These are phyloP conservation scores for Starmerella floricola DNA, from an alignment of 805 yeast genomes.

Conservation along the genomic window DNA sequence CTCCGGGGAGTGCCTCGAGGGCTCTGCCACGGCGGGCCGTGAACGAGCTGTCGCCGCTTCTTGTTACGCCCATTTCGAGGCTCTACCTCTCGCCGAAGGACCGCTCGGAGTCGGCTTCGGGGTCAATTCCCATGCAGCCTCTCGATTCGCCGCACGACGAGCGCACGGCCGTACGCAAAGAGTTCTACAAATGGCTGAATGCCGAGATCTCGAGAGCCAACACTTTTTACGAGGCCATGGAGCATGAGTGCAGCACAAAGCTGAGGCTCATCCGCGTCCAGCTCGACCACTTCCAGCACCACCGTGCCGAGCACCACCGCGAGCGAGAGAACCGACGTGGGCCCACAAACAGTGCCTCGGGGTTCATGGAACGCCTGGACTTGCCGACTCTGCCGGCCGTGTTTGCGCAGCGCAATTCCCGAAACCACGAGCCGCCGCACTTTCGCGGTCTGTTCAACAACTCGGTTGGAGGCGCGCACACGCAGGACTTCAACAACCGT, in stretches of 20 bases:
- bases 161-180: conserved; percentile 29
- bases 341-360: neutral
- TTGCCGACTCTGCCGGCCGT: conserved; percentile 16
- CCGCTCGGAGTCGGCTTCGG: neutral
- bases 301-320: conserved; percentile 22
- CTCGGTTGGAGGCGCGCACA: conserved; percentile 7
- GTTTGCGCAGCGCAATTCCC: neutral
- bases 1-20: neutral
- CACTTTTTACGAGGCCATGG: conserved; percentile 47
- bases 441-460: neutral
- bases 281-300: conserved; percentile 43
- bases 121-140: conserved; percentile 12
- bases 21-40: conserved; percentile 1
- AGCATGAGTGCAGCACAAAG: conserved; percentile 47
- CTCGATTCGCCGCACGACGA: conserved; percentile 5
- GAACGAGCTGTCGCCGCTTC: conserved; percentile 23
- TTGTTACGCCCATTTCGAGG: conserved; percentile 7
- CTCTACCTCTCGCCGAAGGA: conserved; percentile 6
- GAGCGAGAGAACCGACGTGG: conserved; percentile 4
- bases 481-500: conserved; percentile 14
- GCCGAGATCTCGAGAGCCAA: conserved; percentile 49
- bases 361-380: conserved; percentile 12
- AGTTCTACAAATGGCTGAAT: conserved; percentile 60
- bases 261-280: conserved; percentile 57
- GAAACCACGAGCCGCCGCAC: neutral